A percentile compares a stretch with the other conserved stretches of the same genome.
These are phyloP conservation scores for Scheffersomyces coipomensis DNA, from an alignment of 805 yeast genomes.

Conservation along the genomic window DNA sequence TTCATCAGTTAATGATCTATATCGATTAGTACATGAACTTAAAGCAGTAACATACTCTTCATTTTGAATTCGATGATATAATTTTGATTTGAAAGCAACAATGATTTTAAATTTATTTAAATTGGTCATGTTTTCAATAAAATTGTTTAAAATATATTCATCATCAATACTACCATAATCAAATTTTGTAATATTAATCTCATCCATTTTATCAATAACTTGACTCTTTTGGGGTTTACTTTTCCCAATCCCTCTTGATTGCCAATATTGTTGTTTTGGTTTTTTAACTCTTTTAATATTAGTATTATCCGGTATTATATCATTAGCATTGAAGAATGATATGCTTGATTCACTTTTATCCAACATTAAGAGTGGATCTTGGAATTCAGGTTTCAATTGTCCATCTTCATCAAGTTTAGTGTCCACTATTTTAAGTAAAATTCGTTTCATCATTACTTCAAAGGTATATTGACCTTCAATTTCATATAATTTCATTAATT, in stretches of 20 bases:
- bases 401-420: slow-evolving; percentile 1
- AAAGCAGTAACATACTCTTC: neutral
- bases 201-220: neutral
- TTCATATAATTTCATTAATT: slow-evolving; percentile 1
- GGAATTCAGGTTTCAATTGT: neutral
- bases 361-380: neutral
- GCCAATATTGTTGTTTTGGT: neutral
- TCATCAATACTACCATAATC: neutral
- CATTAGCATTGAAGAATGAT: no score
- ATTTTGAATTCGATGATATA: neutral
- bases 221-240: neutral
- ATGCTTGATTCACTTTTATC: neutral
- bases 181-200: neutral
- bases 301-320: no score
- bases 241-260: neutral
- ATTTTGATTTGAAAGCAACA: slow-evolving; percentile 1
- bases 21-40: neutral
- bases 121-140: neutral
- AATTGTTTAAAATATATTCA: neutral
- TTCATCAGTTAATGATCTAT: neutral
- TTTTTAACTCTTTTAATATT: neutral
- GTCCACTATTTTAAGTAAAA: slow-evolving; percentile 1
- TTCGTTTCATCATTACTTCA: slow-evolving; percentile 1
- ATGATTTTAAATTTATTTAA: neutral
- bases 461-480: slow-evolving; percentile 1